These are phyloP conservation scores for Kalmusia sp. DNA, from an alignment of 2,329 filamentous ascomycete genomes.

Conservation along the genomic window DNA sequence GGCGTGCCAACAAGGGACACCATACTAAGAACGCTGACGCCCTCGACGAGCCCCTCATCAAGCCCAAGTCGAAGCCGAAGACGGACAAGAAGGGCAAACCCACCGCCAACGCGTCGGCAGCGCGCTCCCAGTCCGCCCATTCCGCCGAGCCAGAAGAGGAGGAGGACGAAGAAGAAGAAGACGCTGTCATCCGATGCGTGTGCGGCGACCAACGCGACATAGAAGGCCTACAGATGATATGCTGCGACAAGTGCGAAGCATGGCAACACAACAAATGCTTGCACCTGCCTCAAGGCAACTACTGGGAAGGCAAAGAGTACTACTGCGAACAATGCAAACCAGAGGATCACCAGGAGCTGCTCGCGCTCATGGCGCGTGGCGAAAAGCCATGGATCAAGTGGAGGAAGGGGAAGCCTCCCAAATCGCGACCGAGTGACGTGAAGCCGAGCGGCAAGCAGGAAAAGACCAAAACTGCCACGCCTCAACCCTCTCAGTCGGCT, in stretches of 20 bases:
- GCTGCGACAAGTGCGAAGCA: conserved; percentile 87
- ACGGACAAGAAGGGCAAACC: conserved; percentile 44
- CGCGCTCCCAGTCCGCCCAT: conserved; percentile 36
- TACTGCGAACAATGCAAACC: conserved; percentile 92
- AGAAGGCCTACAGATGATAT: conserved; percentile 90
- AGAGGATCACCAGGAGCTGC: conserved; percentile 79
- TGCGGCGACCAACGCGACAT: conserved; percentile 85
- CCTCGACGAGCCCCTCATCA: conserved; percentile 38
- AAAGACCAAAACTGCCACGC: conserved; percentile 26
- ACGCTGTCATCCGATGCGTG: conserved; percentile 88
- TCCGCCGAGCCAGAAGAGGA: conserved; percentile 49
- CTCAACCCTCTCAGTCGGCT: conserved; percentile 21
- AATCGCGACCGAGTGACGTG: conserved; percentile 70
- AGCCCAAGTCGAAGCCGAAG: conserved; percentile 52
- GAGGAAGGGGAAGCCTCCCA: conserved; percentile 64
- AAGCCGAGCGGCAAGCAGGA: conserved; percentile 55
- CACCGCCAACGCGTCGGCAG: conserved; percentile 56
- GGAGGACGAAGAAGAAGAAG: conserved; percentile 59
- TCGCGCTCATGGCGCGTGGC: conserved; percentile 78
- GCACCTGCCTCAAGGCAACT: conserved; percentile 76
- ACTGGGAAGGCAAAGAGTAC: conserved; percentile 65
- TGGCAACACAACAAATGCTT: conserved; percentile 99
- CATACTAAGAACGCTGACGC: conserved; percentile 84
- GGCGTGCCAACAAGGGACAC: conserved; percentile 95
- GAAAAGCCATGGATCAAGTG: conserved; percentile 81